Base-by-base conservation (phyloP, 129 eudicot genomes). In the Tagetes erecta region DNA sequence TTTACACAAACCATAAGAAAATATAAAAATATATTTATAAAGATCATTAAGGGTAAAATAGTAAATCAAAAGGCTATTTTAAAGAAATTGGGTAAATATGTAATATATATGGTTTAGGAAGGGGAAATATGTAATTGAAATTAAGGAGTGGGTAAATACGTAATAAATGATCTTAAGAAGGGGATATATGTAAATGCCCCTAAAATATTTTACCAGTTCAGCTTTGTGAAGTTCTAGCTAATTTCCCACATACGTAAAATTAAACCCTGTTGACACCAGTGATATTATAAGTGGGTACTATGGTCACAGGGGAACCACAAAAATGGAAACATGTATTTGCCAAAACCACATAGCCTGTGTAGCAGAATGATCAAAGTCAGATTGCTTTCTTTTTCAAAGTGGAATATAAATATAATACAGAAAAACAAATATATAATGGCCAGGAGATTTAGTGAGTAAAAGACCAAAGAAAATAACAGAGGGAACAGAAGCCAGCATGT, bases 401-500 rank as follows among this genome's bases (percentile, higher is more conserved):
- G 6, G n/a, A 57, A 72, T 11, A 40, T 10, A 14, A 20, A 72
- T 11, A 30, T 9, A 27, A 41, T 20, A 1, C 35, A 4, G 38
- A 51, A n/a, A 52, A 70, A 71, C 0, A 3, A 53, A 8, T 5
- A 53, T 12, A 55, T 14, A 53, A 71, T 20, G 55, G 20, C 51
- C 40, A 14, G 65, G 52, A 20, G 64, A 70, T n/a, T 10, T 38
- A 36, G 34, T 27, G 6, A n/a, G 64, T 50, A 37, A 50, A 51
- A 70, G 33, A 37, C 50, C 14, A 70, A n/a, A 52, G n/a, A 51
- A 52, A 52, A 3, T 44, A 52, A 38, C 34, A 70, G 75, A 37
- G n/a, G 64, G 64, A 70, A 52, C 65, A 53, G 27, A 53, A 53
- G 60, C 66, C 5, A 72, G 7, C 76, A 72, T 8, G 40, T 71